A percentile compares a stretch with the other conserved stretches of the same genome.
These are phyloP conservation scores for Daldinia bambusicola DNA, from an alignment of 495 filamentous ascomycete species.

Conservation along the genomic window DNA sequence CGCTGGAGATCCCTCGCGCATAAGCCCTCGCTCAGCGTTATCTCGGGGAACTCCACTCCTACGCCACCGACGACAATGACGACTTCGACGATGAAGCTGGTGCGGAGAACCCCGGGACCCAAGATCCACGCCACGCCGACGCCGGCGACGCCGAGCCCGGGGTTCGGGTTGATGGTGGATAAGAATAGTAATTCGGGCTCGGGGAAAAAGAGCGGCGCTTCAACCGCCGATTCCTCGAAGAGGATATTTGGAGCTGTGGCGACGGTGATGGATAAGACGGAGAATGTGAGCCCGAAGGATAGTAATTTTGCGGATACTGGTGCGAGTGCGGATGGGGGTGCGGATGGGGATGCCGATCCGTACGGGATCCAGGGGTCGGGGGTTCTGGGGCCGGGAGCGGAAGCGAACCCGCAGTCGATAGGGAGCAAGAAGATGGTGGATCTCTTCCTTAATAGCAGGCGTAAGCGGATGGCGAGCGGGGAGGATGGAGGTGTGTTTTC, in stretches of 20 bases:
- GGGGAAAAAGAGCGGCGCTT: constrained; percentile 35
- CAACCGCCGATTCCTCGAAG: constrained; percentile 32
- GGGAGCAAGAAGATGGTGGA: constrained; percentile 70
- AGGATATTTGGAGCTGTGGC: constrained; percentile 40
- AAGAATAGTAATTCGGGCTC: constrained; percentile 46
- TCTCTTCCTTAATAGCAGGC: constrained; percentile 65
- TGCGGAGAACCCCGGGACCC: constrained; percentile 39
- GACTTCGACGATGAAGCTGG: constrained; percentile 28
- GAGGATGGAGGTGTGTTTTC: constrained; percentile 43
- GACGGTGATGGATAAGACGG: constrained; percentile 35
- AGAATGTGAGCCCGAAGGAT: constrained; percentile 41
- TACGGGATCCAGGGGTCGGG: constrained; percentile 44
- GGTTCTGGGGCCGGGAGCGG: constrained; percentile 49
- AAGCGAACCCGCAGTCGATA: constrained; percentile 48
- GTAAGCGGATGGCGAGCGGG: constrained; percentile 54
- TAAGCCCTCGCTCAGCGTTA: constrained; percentile 44
- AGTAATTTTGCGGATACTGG: no score
- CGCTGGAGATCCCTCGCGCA: constrained; percentile 30
- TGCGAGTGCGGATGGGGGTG: neutral
- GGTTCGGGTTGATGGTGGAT: constrained; percentile 50
- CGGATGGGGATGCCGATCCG: constrained; percentile 27
- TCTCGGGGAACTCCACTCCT: constrained; percentile 46
- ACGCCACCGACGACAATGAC: no score
- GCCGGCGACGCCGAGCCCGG: constrained; percentile 42
- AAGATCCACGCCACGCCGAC: constrained; percentile 22